These are phyloP conservation scores for Phytomonas serpens DNA, from an alignment of 208 protist genomes.

Conservation along the genomic window DNA sequence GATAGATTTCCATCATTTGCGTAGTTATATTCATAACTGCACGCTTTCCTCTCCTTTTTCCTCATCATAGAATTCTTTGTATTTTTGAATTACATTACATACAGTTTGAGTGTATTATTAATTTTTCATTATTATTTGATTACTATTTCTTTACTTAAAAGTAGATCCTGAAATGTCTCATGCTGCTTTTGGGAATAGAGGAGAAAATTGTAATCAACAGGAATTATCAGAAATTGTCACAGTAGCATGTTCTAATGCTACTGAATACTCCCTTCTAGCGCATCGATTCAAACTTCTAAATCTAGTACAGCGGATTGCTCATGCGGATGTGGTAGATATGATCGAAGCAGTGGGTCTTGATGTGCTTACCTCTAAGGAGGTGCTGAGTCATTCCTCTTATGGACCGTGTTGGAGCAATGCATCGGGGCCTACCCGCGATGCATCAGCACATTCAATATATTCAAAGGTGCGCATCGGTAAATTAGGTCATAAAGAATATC, in stretches of 20 bases:
- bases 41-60: not conserved
- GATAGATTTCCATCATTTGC: not conserved
- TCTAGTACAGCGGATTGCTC: conserved; percentile 77
- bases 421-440: not conserved
- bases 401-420: not conserved
- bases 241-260: not conserved
- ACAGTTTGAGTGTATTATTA: not conserved
- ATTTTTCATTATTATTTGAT: not conserved
- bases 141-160: not conserved
- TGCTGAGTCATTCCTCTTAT: not conserved
- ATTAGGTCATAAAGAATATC: not conserved
- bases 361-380: conserved; percentile 40
- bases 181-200: not conserved
- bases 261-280: conserved; percentile 28
- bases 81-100: not conserved
- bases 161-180: not conserved
- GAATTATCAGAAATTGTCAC: not conserved
- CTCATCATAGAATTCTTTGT: not conserved
- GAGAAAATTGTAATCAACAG: not conserved
- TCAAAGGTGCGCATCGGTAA: not conserved
- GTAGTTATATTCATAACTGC: not conserved
- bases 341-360: conserved; percentile 74
- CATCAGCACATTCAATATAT: not conserved
- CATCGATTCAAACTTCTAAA: conserved; percentile 84
- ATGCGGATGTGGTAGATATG: conserved; percentile 75